phyloP scores from a whole-genome alignment of 1,284 basidiomycete genomes.

The Fistulinella cinereoalba region DNA sequence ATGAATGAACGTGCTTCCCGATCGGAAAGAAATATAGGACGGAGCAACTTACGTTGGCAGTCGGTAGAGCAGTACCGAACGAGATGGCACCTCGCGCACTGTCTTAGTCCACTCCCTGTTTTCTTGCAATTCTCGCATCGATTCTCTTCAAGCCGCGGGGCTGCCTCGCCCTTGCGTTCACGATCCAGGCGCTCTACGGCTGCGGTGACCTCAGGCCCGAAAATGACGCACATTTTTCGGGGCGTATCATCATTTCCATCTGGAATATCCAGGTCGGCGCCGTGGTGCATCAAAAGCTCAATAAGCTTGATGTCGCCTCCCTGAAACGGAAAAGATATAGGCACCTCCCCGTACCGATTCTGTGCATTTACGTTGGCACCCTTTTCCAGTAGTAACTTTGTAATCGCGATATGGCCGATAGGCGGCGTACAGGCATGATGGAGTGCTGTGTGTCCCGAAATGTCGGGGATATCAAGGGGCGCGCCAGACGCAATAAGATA shows the following conservation, averaged over 20 bases:
- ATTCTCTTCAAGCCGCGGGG: slow-evolving; percentile 39
- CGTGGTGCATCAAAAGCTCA: slow-evolving; percentile 49
- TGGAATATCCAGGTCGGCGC: slow-evolving; percentile 43
- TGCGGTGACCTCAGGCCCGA: slow-evolving; percentile 48
- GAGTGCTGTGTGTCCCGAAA: slow-evolving; percentile 49
- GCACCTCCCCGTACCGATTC: slow-evolving; percentile 47
- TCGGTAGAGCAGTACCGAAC: slow-evolving; percentile 50
- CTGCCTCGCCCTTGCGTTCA: slow-evolving; percentile 42
- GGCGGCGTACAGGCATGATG: slow-evolving; percentile 41
- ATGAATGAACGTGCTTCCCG: neutral
- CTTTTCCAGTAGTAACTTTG: slow-evolving; percentile 38
- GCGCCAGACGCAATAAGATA: slow-evolving; percentile 45
- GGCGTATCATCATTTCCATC: slow-evolving; percentile 46
- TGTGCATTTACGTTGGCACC: slow-evolving; percentile 46
- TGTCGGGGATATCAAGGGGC: slow-evolving; percentile 43
- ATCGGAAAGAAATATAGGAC: neutral
- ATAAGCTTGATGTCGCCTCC: slow-evolving; percentile 35
- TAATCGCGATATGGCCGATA: slow-evolving; percentile 29
- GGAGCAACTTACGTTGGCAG: slow-evolving; percentile 47
- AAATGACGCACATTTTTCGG: slow-evolving; percentile 31
- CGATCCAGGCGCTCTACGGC: slow-evolving; percentile 47
- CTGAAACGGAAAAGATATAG: slow-evolving; percentile 41
- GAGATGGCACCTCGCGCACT: slow-evolving; percentile 44
- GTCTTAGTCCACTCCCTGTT: slow-evolving; percentile 35
- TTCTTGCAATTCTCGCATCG: slow-evolving; percentile 40